Conservation (phyloP, 2,329 filamentous ascomycete species). For the Colletotrichum tanaceti region DNA sequence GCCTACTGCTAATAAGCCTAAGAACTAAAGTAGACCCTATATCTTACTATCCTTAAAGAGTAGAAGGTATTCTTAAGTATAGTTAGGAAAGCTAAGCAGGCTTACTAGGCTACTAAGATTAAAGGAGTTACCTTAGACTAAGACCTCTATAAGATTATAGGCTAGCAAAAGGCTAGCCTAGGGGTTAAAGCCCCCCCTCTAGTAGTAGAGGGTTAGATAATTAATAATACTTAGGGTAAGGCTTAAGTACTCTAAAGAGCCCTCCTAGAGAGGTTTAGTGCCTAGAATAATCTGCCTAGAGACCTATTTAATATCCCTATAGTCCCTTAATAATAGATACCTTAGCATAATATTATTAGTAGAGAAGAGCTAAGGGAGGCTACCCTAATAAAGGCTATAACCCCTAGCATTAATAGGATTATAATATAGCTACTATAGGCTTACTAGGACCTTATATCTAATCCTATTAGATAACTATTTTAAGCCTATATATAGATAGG, state of each 20-base stretch:
- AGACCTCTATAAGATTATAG: slow-evolving; percentile 11
- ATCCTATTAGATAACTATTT: slow-evolving; percentile 7
- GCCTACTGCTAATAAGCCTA: neutral
- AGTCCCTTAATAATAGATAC: neutral
- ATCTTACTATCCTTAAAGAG: neutral
- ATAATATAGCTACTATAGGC: neutral
- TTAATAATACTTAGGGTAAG: neutral
- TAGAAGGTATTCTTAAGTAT: slow-evolving; percentile 8
- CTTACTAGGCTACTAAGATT: slow-evolving; percentile 18
- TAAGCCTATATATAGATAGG: slow-evolving; percentile 18
- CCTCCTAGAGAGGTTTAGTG: slow-evolving; percentile 14
- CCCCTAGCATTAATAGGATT: slow-evolving; percentile 1
- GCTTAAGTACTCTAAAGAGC: neutral
- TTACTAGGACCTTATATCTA: neutral
- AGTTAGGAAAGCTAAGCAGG: slow-evolving; percentile 7
- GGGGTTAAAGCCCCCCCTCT: slow-evolving; percentile 9
- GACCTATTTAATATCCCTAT: neutral
- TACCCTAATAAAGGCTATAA: neutral
- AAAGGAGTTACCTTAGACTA: neutral
- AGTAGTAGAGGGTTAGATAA: neutral
- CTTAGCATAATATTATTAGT: neutral
- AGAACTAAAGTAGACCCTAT: neutral
- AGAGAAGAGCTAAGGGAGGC: neutral
- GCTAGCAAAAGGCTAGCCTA: slow-evolving; percentile 10
- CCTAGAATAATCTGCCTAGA: neutral